phyloP scores from a whole-genome alignment of 352 stramenopile species.

The Hyaloperonospora brassicae region DNA sequence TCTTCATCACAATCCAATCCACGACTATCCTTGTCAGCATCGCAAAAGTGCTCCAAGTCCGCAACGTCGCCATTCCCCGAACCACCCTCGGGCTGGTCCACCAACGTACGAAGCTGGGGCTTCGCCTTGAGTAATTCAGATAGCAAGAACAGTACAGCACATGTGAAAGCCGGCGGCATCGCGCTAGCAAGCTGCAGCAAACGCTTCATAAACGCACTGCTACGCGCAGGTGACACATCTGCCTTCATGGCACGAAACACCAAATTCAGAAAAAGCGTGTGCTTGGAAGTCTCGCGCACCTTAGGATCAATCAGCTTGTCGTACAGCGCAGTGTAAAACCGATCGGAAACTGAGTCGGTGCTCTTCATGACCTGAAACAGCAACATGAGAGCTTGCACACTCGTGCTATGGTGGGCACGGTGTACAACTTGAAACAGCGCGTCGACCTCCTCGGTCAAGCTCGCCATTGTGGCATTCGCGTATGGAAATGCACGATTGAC shows the following conservation, averaged over 20 bases:
- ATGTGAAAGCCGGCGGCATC: conserved; percentile 86
- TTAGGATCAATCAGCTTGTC: conserved; percentile 88
- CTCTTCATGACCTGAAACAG: conserved; percentile 88
- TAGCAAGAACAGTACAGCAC: conserved; percentile 91
- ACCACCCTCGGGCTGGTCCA: conserved; percentile 53
- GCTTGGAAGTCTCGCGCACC: conserved; percentile 87
- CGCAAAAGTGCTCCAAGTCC: conserved; percentile 56
- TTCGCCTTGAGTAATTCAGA: conserved; percentile 90
- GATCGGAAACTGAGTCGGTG: conserved; percentile 85
- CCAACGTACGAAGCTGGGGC: conserved; percentile 56
- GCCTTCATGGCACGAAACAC: conserved; percentile 95
- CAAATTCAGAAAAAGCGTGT: conserved; percentile 97
- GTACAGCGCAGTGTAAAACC: conserved; percentile 98
- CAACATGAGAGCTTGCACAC: conserved; percentile 95
- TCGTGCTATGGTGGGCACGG: conserved; percentile 85
- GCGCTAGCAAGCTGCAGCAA: conserved; percentile 77
- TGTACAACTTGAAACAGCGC: conserved; percentile 78
- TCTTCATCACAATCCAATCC: conserved; percentile 37
- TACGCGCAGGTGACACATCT: conserved; percentile 80
- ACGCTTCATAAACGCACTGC: conserved; percentile 92
- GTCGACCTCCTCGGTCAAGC: conserved; percentile 72
- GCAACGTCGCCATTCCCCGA: conserved; percentile 3
- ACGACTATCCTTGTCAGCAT: conserved; percentile 33
- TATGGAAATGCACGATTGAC: conserved; percentile 98
- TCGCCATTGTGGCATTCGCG: conserved; percentile 53